phyloP scores from a whole-genome alignment of 768 basidiomycete species.

The Tulasnella sp. region DNA sequence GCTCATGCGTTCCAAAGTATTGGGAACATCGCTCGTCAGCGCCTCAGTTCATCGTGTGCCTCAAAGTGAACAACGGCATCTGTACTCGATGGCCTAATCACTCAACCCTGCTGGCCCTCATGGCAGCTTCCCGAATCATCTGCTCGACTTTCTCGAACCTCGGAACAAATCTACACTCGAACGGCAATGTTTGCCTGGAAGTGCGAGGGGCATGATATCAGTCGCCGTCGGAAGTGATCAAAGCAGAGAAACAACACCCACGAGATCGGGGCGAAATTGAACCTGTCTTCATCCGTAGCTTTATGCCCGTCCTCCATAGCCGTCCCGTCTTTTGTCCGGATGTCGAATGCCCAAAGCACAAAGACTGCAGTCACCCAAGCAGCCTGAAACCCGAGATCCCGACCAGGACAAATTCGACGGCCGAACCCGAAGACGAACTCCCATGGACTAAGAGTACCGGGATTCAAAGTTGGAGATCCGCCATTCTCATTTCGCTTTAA shows the following conservation, averaged over 20 bases:
- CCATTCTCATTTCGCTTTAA: background rate
- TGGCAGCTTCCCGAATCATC: too few relatives aligned
- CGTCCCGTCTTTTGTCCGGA: background rate
- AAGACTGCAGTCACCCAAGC: background rate
- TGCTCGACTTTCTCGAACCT: background rate
- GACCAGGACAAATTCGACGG: slow-evolving; percentile 4
- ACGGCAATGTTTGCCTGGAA: background rate
- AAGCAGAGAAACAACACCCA: background rate
- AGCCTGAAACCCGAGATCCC: background rate
- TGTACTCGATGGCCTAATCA: too few relatives aligned
- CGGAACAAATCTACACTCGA: background rate
- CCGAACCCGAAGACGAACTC: slow-evolving; percentile 6
- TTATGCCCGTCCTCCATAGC: background rate
- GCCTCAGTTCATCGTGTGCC: too few relatives aligned
- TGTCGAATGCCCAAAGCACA: background rate
- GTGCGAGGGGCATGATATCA: background rate
- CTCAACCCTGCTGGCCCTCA: too few relatives aligned
- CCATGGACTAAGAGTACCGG: background rate
- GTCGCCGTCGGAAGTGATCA: background rate
- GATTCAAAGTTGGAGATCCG: background rate
- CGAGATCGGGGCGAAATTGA: background rate
- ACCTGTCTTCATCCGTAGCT: background rate
- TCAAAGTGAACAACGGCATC: too few relatives aligned
- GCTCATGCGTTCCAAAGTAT: too few relatives aligned
- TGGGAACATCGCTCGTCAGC: too few relatives aligned